Base-by-base conservation (phyloP, 2,329 filamentous ascomycete genomes). In the Arachnomyces sp. region DNA sequence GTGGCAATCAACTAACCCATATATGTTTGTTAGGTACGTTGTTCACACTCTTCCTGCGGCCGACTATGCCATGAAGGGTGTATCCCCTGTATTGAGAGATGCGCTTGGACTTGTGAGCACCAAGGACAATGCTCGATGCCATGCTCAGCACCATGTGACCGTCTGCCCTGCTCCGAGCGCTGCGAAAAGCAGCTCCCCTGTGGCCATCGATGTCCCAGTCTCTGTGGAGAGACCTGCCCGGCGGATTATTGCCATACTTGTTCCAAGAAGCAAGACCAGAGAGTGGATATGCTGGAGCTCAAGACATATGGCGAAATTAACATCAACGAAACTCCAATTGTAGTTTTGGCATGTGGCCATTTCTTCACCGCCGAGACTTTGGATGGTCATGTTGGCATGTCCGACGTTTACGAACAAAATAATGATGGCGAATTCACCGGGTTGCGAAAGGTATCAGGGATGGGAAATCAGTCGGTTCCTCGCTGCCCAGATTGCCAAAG, bases 21-120 rank as follows among this genome's bases (percentile, higher is more conserved):
- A n/a, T n/a, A n/a, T n/a, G n/a, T n/a, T n/a, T n/a, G n/a, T n/a
- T n/a, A 54, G 50, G 54, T 57, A 15, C 46, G 43, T 14, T 61
- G 58, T 37, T 46, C 48, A 18, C 58, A 61, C 33, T 54, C 48
- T 1, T 25, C 29, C 13, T 62, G 58, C 25, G 44, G 39, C 4
- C 34, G 37, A 2, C 41, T 34, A 14, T 62, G 31, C 12, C 31
- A 33, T 33, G 31, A 33, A 17, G 13, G 13, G 4, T 58, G 58
- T 16, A 47, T 52, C 1, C 55, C 56, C 3, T 67, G 64, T 29
- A 34, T 52, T 2, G 53, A 61, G 20, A 40, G 35, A 20, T 67
- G 62, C 20, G 41, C 48, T 1, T 61, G 59, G 50, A 34, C 44
- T 7, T 67, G 63, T 34, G 48, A 51, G 16, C 63, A 67, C 38